Evolutionary conservation across 139 green algal species (phyloP).

Genomic region (Picochlorum sp.): DNA sequence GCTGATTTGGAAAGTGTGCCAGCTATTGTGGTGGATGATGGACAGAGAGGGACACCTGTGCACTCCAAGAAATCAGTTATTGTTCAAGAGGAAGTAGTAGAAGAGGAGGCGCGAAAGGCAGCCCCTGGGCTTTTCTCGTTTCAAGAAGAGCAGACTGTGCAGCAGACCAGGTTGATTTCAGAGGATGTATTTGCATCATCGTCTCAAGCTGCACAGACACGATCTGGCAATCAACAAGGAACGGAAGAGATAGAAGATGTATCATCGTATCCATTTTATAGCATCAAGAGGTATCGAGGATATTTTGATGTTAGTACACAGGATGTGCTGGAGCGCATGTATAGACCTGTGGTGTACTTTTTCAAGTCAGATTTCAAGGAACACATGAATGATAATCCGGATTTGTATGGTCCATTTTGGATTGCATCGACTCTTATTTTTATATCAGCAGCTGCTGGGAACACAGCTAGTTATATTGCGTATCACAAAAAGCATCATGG

Average conservation of each 20-base stretch:
- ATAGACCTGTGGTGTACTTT: conserved; percentile 53
- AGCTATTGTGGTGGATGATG: conserved; percentile 3
- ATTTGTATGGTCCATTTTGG: conserved; percentile 83
- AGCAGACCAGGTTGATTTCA: conserved; percentile 1
- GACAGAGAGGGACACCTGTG: conserved; percentile 2
- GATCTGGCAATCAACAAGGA: too few relatives aligned
- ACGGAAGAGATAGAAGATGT: conserved; percentile 11
- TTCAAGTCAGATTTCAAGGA: conserved; percentile 70
- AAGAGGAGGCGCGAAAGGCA: neutral
- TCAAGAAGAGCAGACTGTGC: neutral
- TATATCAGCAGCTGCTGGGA: conserved; percentile 62
- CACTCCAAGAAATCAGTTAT: neutral
- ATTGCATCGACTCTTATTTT: conserved; percentile 78
- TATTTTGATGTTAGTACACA: conserved; percentile 79
- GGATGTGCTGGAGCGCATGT: conserved; percentile 62
- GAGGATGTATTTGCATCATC: neutral
- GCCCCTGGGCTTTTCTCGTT: neutral
- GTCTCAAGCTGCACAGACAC: neutral
- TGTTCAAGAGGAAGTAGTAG: neutral
- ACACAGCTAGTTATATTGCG: conserved; percentile 57
- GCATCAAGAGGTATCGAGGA: conserved; percentile 58
- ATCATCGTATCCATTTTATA: conserved; percentile 57
- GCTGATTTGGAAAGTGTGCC: conserved; percentile 18
- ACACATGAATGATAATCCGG: conserved; percentile 48
- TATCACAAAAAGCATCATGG: conserved; percentile 24